Evolutionary conservation across 345 rosid species (phyloP), one percentile per base, ranked within the genome.

Genomic region (Microthlaspi erraticum): DNA sequence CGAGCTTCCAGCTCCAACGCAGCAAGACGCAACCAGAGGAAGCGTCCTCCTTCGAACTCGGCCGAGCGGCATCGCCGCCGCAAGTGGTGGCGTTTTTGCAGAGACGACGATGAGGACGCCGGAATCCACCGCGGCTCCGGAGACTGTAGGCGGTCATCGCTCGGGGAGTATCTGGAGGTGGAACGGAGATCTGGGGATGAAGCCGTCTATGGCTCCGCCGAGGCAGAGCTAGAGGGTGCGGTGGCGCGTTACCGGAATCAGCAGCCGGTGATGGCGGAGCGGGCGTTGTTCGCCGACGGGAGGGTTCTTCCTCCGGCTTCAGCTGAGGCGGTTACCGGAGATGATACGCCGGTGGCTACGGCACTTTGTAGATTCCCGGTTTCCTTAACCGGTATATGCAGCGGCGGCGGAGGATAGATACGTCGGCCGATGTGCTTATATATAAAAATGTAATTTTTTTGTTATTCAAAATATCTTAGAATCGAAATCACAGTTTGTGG

Each of bases 71-170:
- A 86, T 57, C 73, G 85, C 70, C 74, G 86, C 52, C 78, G 88
- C 51, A 75, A 83, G 63, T 88, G 97, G 98, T 88, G 96, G 93
- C 78, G 89, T n/a, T 83, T 93, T 5, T 93, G 98, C 81, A 60
- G 91, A 42, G 94, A 88, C 74, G 79, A 77, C 12, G 87, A 74
- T 1, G 78, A 60, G 18, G 53, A 37, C 36, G 60, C 51, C 31
- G 60, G 44, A 0, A 13, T 39, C 18, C 70, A 54, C 37, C 74
- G 60, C n/a, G 52, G 14, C 1, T 4, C 52, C 18, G 75, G 77
- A 59, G 71, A 76, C 31, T 77, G 82, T 2, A 87, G 80, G 63
- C 87, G 92, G 23, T 88, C 93, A 4, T 93, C 98, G 4, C 87
- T 93, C 6, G 96, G 89, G 1, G 97, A 93, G 77, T 93, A 87